Conservation (phyloP, 768 basidiomycete genomes). For the Lentinula detonsa region DNA sequence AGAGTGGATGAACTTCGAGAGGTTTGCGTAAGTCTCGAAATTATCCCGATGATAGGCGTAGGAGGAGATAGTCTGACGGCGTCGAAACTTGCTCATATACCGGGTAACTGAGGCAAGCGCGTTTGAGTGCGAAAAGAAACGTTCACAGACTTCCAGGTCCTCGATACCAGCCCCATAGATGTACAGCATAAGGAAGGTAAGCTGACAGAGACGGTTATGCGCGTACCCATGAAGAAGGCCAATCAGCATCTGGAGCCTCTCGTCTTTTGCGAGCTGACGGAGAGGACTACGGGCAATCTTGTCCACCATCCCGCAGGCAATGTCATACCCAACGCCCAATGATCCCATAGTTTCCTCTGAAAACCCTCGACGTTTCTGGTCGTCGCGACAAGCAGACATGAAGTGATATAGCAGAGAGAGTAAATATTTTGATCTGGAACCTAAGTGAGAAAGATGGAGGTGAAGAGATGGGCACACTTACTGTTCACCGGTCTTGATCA, state of each 20-base stretch:
- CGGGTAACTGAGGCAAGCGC: conserved; percentile 6
- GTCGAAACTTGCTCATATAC: conserved; percentile 14
- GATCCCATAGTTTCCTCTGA: too few species aligned
- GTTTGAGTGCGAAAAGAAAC: neutral
- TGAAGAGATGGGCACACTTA: neutral
- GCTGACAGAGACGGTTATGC: neutral
- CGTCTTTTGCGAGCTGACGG: neutral
- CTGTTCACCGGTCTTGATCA: conserved; percentile 22
- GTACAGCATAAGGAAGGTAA: neutral
- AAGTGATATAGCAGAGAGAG: too few species aligned
- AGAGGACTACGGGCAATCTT: conserved; percentile 15
- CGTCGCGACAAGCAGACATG: too few species aligned
- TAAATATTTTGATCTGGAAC: too few species aligned
- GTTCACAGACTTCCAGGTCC: neutral
- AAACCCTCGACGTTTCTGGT: too few species aligned
- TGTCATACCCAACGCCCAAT: conserved; percentile 17
- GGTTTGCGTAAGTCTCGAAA: conserved; percentile 6
- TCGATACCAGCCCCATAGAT: neutral
- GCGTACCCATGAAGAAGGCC: neutral
- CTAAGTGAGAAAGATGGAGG: neutral
- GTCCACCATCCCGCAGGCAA: conserved; percentile 16
- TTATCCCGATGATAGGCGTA: neutral
- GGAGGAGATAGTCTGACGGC: conserved; percentile 2
- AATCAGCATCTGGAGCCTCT: neutral
- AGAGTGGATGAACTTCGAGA: neutral